phyloP scores from a whole-genome alignment of 2,329 filamentous ascomycete genomes.

The Teratosphaeria pseudoeucalypti region DNA sequence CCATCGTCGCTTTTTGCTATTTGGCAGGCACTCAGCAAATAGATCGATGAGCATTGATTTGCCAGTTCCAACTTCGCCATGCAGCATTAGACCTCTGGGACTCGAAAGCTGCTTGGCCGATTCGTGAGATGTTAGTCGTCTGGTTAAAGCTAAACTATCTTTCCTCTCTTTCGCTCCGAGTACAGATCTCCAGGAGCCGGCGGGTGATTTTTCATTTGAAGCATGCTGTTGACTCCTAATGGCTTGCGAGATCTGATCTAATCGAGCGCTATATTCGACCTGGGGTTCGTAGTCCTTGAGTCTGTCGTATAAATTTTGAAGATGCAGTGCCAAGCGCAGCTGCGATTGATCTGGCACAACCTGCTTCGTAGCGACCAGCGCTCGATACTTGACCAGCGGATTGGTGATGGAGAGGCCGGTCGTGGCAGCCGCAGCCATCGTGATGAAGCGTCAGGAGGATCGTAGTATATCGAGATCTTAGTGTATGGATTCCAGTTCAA shows the following conservation, averaged over 20 bases:
- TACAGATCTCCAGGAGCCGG: constrained; percentile 38
- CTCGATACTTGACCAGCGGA: constrained; percentile 65
- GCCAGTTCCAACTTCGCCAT: constrained; percentile 72
- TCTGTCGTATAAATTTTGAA: constrained; percentile 64
- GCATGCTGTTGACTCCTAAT: constrained; percentile 25
- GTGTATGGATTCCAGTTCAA: not conserved
- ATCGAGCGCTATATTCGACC: constrained; percentile 54
- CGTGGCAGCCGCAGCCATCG: constrained; percentile 5
- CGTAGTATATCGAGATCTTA: not conserved
- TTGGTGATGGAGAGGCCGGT: constrained; percentile 46
- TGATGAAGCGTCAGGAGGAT: not conserved
- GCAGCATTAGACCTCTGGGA: constrained; percentile 64
- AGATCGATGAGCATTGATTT: constrained; percentile 80
- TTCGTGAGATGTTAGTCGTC: constrained; percentile 60
- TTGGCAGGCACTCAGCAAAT: constrained; percentile 68
- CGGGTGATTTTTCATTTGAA: not conserved
- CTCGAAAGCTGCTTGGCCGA: constrained; percentile 61
- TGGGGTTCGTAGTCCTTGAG: constrained; percentile 71
- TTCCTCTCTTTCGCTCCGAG: constrained; percentile 44
- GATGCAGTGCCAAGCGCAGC: constrained; percentile 49
- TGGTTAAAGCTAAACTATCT: constrained; percentile 52
- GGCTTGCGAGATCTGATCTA: constrained; percentile 48
- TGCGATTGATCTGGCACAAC: constrained; percentile 54
- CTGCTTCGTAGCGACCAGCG: constrained; percentile 55
- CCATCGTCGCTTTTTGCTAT: constrained; percentile 61